Base-by-base conservation (phyloP, 2,329 filamentous ascomycete genomes). In the Aspergillus melleus region DNA sequence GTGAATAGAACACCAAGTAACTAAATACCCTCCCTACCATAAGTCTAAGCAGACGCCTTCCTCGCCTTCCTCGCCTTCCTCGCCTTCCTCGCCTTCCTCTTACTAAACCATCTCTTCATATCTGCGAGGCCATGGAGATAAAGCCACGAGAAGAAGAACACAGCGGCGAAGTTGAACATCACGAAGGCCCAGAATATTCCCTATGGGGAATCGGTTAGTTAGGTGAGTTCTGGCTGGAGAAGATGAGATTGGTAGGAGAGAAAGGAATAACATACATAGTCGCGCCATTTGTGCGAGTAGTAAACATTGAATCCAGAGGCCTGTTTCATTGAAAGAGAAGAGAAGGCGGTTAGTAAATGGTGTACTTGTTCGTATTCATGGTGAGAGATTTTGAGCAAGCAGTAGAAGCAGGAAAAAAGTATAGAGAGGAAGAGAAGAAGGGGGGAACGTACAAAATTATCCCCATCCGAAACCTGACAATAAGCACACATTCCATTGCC, bases 161-260 rank as follows among this genome's bases (percentile, higher is more conserved):
- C 80, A 0, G 81, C 71, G 0, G 72, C 64, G 58, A 87, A 90
- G 62, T 91, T 90, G 68, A 90, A 90, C 1, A 82, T 70, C 20
- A 88, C 84, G 66, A 84, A 90, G 0, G 78, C 85, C 70, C 81
- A 86, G 64, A 88, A 86, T 54, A 89, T 85, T 2, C 87, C 82
- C 76, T 77, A n/a, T 24, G 6, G 44, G 46, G 36, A 49, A 30
- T 12, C 11, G 2, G 12, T 32, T 26, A 29, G 52, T 26, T 4
- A 19, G n/a, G 9, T 39, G 2, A 4, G 2, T 24, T 36, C n/a
- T 4, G 11, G 24, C 24, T 44, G 19, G 53, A 58, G 46, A 12
- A n/a, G 26, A 9, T 36, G 11, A 5, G 32, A 12, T 1, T 14
- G 32, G 6, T n/a, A 42, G 14, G 16, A 42, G 14, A n/a, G 16